Conservation (phyloP, 176 grass and related monocot genomes). For the Rhynchospora tenuis region DNA sequence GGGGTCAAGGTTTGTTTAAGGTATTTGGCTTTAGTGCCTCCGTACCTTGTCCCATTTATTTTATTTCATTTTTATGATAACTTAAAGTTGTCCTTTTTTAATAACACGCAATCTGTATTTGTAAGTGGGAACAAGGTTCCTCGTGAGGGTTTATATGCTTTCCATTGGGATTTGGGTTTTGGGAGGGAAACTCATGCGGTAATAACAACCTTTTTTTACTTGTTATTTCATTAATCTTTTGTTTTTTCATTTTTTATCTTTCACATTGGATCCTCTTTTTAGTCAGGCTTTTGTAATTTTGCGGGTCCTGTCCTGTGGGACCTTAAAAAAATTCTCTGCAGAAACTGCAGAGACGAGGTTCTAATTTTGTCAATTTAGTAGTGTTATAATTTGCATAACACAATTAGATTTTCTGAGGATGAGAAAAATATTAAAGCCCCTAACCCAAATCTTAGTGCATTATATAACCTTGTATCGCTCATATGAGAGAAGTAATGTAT, state of each 20-base stretch:
- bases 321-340: neutral
- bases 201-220: neutral
- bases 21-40: constrained; percentile 20
- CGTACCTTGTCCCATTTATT: constrained; percentile 2
- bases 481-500: no score
- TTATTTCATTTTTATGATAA: neutral
- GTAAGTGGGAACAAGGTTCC: constrained; percentile 2
- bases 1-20: constrained; percentile 26
- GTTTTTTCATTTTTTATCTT: neutral
- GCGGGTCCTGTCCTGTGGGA: neutral
- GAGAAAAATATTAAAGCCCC: no score
- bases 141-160: neutral
- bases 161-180: constrained; percentile 24
- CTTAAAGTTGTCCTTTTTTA: neutral
- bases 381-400: no score
- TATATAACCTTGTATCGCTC: no score
- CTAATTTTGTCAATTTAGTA: neutral
- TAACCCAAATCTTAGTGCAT: no score
- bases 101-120: neutral
- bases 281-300: neutral
- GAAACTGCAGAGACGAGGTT: neutral
- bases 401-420: no score
- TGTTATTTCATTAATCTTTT: neutral
- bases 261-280: constrained; percentile 11
- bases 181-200: neutral